Percentiles rank a stretch among this genome's conserved stretches.
Evolutionary conservation across 441 rosid species (phyloP).

Genomic region (Syzygium malaccense): DNA sequence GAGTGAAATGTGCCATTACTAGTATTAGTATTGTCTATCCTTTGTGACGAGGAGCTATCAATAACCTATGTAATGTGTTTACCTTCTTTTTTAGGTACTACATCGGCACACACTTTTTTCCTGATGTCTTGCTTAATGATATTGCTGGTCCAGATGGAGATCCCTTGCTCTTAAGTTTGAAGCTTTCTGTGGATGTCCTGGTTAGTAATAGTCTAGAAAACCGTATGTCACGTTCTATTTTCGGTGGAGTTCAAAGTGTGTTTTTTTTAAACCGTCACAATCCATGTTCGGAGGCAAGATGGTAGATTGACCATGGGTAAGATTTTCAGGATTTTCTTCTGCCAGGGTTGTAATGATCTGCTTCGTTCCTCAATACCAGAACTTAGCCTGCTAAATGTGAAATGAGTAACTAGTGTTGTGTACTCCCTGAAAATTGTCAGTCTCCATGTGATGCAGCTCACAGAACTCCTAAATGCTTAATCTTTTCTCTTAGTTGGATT

Average conservation of each 20-base stretch:
- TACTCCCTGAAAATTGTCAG: not conserved
- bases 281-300: not conserved
- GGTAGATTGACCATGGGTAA: not conserved
- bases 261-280: not conserved
- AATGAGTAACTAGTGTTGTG: not conserved
- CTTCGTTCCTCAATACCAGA: not conserved
- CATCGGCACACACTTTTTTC: conserved; percentile 74
- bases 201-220: conserved; percentile 32
- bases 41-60: not conserved
- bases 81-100: conserved; percentile 57
- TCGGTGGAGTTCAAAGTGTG: not conserved
- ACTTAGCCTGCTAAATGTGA: not conserved
- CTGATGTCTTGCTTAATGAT: conserved; percentile 91
- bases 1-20: not conserved
- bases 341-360: not conserved
- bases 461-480: not conserved
- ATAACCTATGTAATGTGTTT: not conserved
- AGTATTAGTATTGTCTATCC: not conserved
- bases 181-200: conserved; percentile 95
- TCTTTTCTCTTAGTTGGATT: not conserved
- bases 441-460: not conserved
- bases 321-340: not conserved
- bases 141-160: conserved; percentile 92
- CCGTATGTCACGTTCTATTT: not conserved
- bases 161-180: conserved; percentile 83